Base-by-base conservation (phyloP, 441 rosid species). In the Mallotus japonicus region DNA sequence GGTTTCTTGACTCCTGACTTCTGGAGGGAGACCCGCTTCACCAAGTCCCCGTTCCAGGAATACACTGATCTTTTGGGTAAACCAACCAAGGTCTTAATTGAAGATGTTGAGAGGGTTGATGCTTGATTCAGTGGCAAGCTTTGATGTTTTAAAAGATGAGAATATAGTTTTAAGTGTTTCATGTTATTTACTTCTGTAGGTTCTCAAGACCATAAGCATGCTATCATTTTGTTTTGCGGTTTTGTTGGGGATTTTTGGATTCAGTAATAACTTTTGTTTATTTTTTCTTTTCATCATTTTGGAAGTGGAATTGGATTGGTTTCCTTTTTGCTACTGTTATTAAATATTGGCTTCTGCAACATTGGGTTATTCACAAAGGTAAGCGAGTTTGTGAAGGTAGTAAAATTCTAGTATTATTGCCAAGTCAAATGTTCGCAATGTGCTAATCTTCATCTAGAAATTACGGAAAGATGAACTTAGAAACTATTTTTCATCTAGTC, bases 1-100 rank as follows among this genome's bases (percentile, higher is more conserved):
- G 90, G 90, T 22, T 87, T 88, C 88, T 81, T 88, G 73, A 86
- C 92, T 8, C 92, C 92, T 1, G 92, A 83, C 59, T 86, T 88
- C 71, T 88, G 92, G 92, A 88, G 60, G 77, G 90, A 87, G 70
- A 85, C 90, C 8, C 84, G 82, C 47, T 85, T 84, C 77, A 76
- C 80, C 34, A 85, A 63, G 74, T 88, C 90, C 24, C 92, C 88
- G 0, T 82, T 78, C 86, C 90, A 88, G 76, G 87, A 88, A 79
- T 83, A 76, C 81, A 81, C 87, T 1, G 92, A 86, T 80, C 65
- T 82, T 7, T 71, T 88, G 81, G 86, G 82, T 8, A 83, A 85
- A 75, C 75, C 83, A 24, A 72, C 80, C 0, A 88, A 86, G 67
- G 57, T 82, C 44, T 56, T 79, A n/a, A 67, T 79, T 28, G 88